phyloP scores from a whole-genome alignment of 345 rosid species.

The Acer negundo region DNA sequence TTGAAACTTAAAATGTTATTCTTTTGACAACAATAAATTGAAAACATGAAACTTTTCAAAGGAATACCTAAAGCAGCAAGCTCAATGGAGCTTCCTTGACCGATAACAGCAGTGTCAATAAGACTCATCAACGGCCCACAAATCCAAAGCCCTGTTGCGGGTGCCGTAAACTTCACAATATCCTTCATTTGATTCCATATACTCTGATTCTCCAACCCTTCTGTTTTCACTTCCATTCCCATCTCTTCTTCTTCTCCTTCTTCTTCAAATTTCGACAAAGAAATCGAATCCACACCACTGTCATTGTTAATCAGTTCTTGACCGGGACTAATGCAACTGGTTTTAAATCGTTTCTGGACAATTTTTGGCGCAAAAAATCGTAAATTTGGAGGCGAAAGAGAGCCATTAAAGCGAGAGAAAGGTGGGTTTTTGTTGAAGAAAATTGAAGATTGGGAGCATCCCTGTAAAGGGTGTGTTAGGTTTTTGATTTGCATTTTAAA shows the following conservation, averaged over 20 bases:
- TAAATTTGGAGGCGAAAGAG: constrained; percentile 23
- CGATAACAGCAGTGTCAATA: constrained; percentile 85
- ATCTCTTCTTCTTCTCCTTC: constrained; percentile 23
- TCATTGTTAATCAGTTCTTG: constrained; percentile 32
- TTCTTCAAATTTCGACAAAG: constrained; percentile 11
- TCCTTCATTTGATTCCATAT: constrained; percentile 83
- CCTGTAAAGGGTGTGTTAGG: constrained; percentile 18
- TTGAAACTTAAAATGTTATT: neutral
- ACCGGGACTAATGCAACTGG: constrained; percentile 34
- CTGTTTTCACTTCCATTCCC: constrained; percentile 27
- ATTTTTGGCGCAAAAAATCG: constrained; percentile 4
- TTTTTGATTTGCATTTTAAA: constrained; percentile 45
- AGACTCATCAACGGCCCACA: constrained; percentile 98
- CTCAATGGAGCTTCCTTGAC: constrained; percentile 87
- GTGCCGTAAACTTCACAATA: constrained; percentile 83
- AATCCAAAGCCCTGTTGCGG: constrained; percentile 87
- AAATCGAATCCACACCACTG: constrained; percentile 13
- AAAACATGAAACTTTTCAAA: no score
- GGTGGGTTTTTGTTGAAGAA: constrained; percentile 24
- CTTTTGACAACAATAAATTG: neutral
- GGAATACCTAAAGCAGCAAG: constrained; percentile 87
- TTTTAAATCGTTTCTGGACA: constrained; percentile 13
- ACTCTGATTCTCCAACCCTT: constrained; percentile 58
- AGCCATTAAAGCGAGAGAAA: constrained; percentile 17
- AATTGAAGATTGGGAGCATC: constrained; percentile 25